Evolutionary conservation across 164 flowering plant genomes (phyloP).

Genomic region (Vitis vinifera): ASM3070453v1 NC_081808.1:5324501-5325000

Average conservation of each 20-base stretch:
- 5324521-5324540: conserved; percentile 85
- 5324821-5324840: too few species aligned
- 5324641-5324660: conserved; percentile 85
- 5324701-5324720: neutral
- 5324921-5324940: too few species aligned
- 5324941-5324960: too few species aligned
- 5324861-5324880: too few species aligned
- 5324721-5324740: neutral
- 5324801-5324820: too few species aligned
- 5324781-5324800: too few species aligned
- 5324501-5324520: conserved; percentile 22
- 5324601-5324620: conserved; percentile 63
- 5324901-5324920: too few species aligned
- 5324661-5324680: conserved; percentile 79
- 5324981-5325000: too few species aligned
- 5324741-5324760: neutral
- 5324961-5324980: too few species aligned
- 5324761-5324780: too few species aligned
- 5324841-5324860: too few species aligned
- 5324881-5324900: too few species aligned
- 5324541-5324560: conserved; percentile 70
- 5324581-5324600: conserved; percentile 62
- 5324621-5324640: conserved; percentile 57
- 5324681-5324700: conserved; percentile 7
- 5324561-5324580: conserved; percentile 94